Evolutionary conservation across 768 basidiomycete genomes (phyloP), one percentile per base, ranked within the genome.

Genomic region (Leccinum incarnatum): DNA sequence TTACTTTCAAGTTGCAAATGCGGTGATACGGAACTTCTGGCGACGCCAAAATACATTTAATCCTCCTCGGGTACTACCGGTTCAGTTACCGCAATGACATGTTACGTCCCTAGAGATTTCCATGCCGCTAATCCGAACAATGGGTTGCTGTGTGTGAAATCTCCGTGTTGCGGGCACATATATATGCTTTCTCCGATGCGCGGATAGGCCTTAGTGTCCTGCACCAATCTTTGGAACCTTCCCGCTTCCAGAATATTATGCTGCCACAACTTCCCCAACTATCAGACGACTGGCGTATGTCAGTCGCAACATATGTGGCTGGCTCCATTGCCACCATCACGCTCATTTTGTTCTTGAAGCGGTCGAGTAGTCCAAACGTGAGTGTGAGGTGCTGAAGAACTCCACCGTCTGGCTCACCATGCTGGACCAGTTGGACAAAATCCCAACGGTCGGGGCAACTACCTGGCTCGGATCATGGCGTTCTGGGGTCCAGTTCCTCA

Each of bases 381-480:
- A 21, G 62, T 37, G 19, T 7, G 5, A 10, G 5, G 29, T n/a
- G 1, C 15, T 15, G 21, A 15, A 1, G 7, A 15, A 48, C n/a
- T 11, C 32, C 14, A n/a, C 15, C 0, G 34, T 5, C 42, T 1
- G 15, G 21, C 51, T 9, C 46, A 36, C 1, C 14, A 29, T 40
- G 9, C 1, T 3, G 25, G 19, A 53, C 1, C 47, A 74, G 74
- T 50, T 72, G 17, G 61, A 69, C n/a, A 51, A 57, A 17, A 72
- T 77, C 5, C 76, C 76, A 0, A 65, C 75, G 1, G 56, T 74
- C 10, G 74, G 74, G 29, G 64, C 62, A 5, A 68, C 57, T 5
- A 60, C 60, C 1, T 66, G 68, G 40, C 40, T 75, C 1, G 63
- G 68, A 34, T 76, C 75, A 4, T 75, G 70, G 58, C 57, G 65